phyloP scores from a whole-genome alignment of 305 asterid species.

The Solanum chacoense region DNA sequence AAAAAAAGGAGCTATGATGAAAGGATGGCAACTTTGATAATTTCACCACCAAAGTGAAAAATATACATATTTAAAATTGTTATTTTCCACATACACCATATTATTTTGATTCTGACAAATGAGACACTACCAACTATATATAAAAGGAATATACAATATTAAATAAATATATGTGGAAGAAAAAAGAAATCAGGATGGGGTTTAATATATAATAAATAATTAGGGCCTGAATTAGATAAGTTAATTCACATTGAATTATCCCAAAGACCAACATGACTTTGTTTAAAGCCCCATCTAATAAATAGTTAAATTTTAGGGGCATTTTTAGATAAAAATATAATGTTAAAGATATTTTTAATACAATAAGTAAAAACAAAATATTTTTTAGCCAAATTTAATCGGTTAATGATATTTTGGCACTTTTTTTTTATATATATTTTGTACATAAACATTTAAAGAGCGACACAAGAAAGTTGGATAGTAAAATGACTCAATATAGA shows the following conservation, averaged over 20 bases:
- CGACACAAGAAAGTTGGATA: not conserved
- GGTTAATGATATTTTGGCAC: too few species aligned
- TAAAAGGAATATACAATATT: not conserved
- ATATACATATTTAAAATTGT: too few species aligned
- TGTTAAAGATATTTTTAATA: not conserved
- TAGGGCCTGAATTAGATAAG: not conserved
- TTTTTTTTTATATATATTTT: too few species aligned
- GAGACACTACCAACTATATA: not conserved
- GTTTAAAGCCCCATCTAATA: not conserved
- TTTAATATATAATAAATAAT: too few species aligned
- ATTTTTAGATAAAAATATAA: too few species aligned
- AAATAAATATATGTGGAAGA: not conserved
- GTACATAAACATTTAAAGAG: not conserved
- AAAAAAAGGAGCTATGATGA: too few species aligned
- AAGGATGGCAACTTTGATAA: too few species aligned
- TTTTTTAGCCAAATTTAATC: too few species aligned
- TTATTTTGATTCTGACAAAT: too few species aligned
- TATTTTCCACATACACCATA: too few species aligned
- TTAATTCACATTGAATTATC: not conserved
- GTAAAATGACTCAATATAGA: not conserved
- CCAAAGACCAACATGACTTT: not conserved
- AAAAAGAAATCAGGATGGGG: not conserved
- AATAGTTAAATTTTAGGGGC: not conserved
- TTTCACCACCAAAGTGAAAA: too few species aligned
- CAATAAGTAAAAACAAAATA: too few species aligned